phyloP scores from a whole-genome alignment of 2,329 filamentous ascomycete genomes.

The Cryoendolithus antarcticus region DNA sequence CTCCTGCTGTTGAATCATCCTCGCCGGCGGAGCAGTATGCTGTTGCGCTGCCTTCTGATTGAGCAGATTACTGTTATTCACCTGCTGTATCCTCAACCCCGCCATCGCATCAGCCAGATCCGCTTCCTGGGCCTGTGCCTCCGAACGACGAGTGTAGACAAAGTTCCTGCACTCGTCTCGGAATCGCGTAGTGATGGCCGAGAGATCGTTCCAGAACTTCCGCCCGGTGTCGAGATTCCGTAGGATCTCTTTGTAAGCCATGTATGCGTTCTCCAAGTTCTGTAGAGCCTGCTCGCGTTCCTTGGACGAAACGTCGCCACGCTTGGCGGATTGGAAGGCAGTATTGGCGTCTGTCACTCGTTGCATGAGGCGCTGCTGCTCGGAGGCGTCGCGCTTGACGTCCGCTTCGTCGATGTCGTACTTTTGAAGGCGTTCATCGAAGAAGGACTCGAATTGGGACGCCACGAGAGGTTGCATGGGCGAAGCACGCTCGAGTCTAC shows the following conservation, averaged over 20 bases:
- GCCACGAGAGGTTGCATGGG: constrained; percentile 75
- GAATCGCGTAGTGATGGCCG: constrained; percentile 74
- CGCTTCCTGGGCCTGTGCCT: constrained; percentile 65
- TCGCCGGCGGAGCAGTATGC: constrained; percentile 20
- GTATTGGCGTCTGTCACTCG: constrained; percentile 65
- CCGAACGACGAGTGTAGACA: constrained; percentile 66
- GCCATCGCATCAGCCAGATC: constrained; percentile 51
- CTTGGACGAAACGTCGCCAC: constrained; percentile 51
- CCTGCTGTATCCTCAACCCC: constrained; percentile 39
- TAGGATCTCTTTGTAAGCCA: constrained; percentile 93
- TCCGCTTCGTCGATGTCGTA: constrained; percentile 70
- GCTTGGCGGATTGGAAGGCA: constrained; percentile 61
- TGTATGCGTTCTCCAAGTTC: constrained; percentile 77
- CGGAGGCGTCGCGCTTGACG: constrained; percentile 58
- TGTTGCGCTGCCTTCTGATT: constrained; percentile 30
- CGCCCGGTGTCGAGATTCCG: constrained; percentile 81
- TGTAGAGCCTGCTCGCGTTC: constrained; percentile 83
- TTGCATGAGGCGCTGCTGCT: constrained; percentile 60
- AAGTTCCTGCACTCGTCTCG: constrained; percentile 69
- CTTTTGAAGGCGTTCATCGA: constrained; percentile 65
- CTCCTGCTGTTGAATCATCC: constrained; percentile 22
- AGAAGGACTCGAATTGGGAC: constrained; percentile 84
- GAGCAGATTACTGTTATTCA: constrained; percentile 28
- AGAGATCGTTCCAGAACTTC: constrained; percentile 95
- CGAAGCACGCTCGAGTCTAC: constrained; percentile 72